These are phyloP conservation scores for Coprinopsis sp. DNA, from an alignment of 768 basidiomycete species.

Conservation along the genomic window DNA sequence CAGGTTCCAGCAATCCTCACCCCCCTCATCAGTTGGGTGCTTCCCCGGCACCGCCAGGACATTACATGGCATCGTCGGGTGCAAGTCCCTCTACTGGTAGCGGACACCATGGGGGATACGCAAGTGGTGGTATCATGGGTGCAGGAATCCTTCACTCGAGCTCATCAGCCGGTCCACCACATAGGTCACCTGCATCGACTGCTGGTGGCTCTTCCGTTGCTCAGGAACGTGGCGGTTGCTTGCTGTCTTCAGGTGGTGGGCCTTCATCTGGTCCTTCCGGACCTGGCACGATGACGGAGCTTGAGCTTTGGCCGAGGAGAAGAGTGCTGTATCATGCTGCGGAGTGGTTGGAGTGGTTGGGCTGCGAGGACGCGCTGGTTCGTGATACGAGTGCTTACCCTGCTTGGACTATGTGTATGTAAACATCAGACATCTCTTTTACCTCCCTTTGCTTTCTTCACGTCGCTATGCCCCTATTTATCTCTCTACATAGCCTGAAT, in stretches of 20 bases:
- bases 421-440: too few relatives aligned
- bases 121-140: constrained; percentile 1
- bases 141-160: constrained; percentile 1
- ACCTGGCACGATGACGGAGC: constrained; percentile 21
- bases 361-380: constrained; percentile 53
- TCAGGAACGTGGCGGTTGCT: not conserved
- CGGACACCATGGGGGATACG: not conserved
- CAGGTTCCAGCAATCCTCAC: constrained; percentile 10
- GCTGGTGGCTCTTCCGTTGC: not conserved
- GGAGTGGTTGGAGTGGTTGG: constrained; percentile 65
- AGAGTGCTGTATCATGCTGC: constrained; percentile 45
- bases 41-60: too few relatives aligned
- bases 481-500: too few relatives aligned
- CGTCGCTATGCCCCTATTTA: too few relatives aligned
- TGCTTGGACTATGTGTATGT: constrained; percentile 12
- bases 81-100: too few relatives aligned
- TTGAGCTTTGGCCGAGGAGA: constrained; percentile 55
- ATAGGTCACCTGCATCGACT: not conserved
- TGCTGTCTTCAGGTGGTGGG: not conserved
- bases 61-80: not conserved
- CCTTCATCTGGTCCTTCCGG: constrained; percentile 17
- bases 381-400: constrained; percentile 19
- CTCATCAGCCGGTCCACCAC: not conserved
- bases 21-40: too few relatives aligned
- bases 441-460: too few relatives aligned